Conservation (phyloP, 2,329 filamentous ascomycete species). For the Rhynchosporium graminicola region DNA sequence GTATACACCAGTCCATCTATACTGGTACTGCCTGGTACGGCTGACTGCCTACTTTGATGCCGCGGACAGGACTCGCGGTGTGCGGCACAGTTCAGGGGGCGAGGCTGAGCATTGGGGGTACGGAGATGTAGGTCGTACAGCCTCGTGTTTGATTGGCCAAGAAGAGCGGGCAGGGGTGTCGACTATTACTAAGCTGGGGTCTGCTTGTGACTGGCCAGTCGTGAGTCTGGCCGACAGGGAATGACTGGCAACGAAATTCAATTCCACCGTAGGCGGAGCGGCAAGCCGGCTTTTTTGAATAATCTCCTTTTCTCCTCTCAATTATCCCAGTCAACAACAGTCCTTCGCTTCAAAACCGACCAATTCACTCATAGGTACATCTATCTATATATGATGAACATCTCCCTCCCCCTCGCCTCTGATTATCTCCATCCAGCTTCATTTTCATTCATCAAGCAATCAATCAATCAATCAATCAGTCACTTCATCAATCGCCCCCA, state of each 20-base stretch:
- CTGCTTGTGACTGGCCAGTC: not conserved
- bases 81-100: conserved; percentile 2
- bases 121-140: not conserved
- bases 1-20: too few relatives aligned
- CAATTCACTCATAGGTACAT: not conserved
- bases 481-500: not conserved
- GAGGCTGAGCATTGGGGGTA: not conserved
- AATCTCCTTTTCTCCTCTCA: not conserved
- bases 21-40: too few relatives aligned
- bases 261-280: not conserved
- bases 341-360: not conserved
- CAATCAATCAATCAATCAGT: not conserved
- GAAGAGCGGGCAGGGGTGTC: not conserved
- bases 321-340: not conserved
- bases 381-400: not conserved
- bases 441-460: not conserved
- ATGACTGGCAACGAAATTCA: not conserved
- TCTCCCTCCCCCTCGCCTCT: not conserved
- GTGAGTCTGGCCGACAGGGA: too few relatives aligned
- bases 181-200: not conserved
- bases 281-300: not conserved
- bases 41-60: too few relatives aligned
- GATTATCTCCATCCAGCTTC: not conserved
- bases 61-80: too few relatives aligned
- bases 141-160: not conserved